phyloP scores from a whole-genome alignment of 2,329 filamentous ascomycete species.

The Cladosporium cucumerinum region DNA sequence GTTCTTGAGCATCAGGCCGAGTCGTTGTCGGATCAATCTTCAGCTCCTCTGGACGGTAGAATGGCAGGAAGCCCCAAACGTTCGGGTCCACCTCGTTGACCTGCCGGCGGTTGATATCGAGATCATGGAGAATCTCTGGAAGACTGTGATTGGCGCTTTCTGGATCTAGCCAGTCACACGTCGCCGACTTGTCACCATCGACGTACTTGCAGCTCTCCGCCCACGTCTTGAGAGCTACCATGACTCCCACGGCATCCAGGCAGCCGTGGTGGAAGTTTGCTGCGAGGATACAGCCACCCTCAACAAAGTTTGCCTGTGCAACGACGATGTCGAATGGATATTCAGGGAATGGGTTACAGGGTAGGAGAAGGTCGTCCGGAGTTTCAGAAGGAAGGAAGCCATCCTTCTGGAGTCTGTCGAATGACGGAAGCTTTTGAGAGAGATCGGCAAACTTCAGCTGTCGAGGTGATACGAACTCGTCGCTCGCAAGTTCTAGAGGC shows the following conservation, averaged over 20 bases:
- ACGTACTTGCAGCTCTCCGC: constrained; percentile 2
- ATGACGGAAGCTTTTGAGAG: not conserved
- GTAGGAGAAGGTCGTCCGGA: not conserved
- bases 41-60: not conserved
- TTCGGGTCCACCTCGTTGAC: not conserved
- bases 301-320: not conserved
- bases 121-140: not conserved
- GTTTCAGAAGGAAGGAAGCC: not conserved
- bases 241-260: not conserved
- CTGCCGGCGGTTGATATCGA: not conserved
- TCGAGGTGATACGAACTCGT: not conserved
- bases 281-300: not conserved
- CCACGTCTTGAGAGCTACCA: constrained; percentile 6
- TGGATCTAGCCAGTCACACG: not conserved
- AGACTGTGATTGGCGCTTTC: not conserved
- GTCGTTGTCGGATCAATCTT: not conserved
- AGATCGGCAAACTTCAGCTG: not conserved
- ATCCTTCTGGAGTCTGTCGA: not conserved
- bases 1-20: not conserved
- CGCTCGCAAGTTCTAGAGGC: not conserved
- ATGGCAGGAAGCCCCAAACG: not conserved
- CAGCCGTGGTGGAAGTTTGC: constrained; percentile 4
- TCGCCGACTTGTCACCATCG: not conserved
- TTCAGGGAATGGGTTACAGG: not conserved
- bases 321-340: not conserved